phyloP scores from a whole-genome alignment of 164 flowering plant species.

The Chloranthus sessilifolius region DNA sequence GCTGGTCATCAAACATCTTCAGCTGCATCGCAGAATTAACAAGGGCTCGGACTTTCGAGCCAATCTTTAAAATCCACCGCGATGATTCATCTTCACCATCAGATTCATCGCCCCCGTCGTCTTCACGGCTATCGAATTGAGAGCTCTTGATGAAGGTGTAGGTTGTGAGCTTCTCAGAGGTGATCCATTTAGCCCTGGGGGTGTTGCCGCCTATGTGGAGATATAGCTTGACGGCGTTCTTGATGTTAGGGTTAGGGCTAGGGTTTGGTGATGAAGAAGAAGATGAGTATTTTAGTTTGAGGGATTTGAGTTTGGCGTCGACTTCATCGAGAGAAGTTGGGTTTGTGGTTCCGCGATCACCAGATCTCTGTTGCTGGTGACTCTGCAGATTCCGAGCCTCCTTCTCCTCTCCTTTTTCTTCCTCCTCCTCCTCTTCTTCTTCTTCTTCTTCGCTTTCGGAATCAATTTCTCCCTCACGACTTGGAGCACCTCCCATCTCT shows the following conservation, averaged over 20 bases:
- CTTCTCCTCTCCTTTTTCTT: slow-evolving; percentile 15
- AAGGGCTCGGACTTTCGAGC: slow-evolving; percentile 36
- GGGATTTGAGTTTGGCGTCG: slow-evolving; percentile 59
- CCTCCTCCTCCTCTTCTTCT: slow-evolving; percentile 17
- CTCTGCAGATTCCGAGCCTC: slow-evolving; percentile 12
- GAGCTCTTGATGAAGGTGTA: slow-evolving; percentile 42
- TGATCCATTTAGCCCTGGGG: slow-evolving; percentile 73
- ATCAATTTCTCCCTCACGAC: slow-evolving; percentile 52
- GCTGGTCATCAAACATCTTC: slow-evolving; percentile 58
- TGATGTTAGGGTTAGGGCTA: slow-evolving; percentile 21
- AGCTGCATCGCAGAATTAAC: slow-evolving; percentile 49
- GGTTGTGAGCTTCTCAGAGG: slow-evolving; percentile 56
- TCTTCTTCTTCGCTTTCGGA: slow-evolving; percentile 27
- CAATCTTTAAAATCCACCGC: slow-evolving; percentile 57
- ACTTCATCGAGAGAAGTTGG: slow-evolving; percentile 55
- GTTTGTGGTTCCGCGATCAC: slow-evolving; percentile 22
- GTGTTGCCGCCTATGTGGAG: slow-evolving; percentile 57
- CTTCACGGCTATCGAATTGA: neutral
- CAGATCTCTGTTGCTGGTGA: slow-evolving; percentile 14
- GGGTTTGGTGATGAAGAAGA: slow-evolving; percentile 9
- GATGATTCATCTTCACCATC: slow-evolving; percentile 22
- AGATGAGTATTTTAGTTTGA: slow-evolving; percentile 63
- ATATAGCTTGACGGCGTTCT: slow-evolving; percentile 69
- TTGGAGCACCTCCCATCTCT: slow-evolving; percentile 69
- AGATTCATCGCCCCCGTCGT: slow-evolving; percentile 28